Base-by-base conservation (phyloP, 208 protist genomes). In the Trypanosoma mega region DNA sequence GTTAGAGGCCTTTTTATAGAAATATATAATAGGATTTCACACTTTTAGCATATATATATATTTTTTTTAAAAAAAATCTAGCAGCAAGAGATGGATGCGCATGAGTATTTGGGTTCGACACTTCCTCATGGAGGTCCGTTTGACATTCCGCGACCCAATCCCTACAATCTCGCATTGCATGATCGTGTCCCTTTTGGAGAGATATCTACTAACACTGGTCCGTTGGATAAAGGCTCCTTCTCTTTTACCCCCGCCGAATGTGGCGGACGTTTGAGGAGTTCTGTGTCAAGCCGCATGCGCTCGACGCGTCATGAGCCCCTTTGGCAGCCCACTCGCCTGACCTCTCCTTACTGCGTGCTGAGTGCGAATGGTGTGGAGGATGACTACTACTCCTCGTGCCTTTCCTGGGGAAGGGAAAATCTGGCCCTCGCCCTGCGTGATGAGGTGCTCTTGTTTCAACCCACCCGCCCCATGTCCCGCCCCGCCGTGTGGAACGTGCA, bases 361-460 rank as follows among this genome's bases (percentile, higher is more conserved):
- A 82, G 80, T 63, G 84, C 83, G 12, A 72, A 71, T 29, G 81
- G 79, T 8, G 50, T 88, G 56, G 68, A 76, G 39, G 81, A 90
- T 54, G 87, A 94, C 59, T 94, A 79, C 58, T 94, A 94, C 70
- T 85, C 84, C 9, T 78, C 67, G 18, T 74, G 69, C 20, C 54
- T 94, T 4, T 90, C 87, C 8, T 94, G 84, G 83, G 87, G 87
- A 6, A 61, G 63, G 12, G 61, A 80, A 16, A 74, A 73, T 59
- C 67, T 91, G 34, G 87, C 74, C 0, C 67, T 94, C 18, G 78
- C 78, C 8, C 65, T 94, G 34, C 68, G 65, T 39, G 62, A 86
- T 24, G 71, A 89, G 49, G 61, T 94, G 31, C 74, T 94, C 20
- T 46, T 94, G 8, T 89, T 94, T 50, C 74, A 80, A 49, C 82